Evolutionary conservation across 768 basidiomycete species (phyloP).

Genomic region (Mycena crocata): DNA sequence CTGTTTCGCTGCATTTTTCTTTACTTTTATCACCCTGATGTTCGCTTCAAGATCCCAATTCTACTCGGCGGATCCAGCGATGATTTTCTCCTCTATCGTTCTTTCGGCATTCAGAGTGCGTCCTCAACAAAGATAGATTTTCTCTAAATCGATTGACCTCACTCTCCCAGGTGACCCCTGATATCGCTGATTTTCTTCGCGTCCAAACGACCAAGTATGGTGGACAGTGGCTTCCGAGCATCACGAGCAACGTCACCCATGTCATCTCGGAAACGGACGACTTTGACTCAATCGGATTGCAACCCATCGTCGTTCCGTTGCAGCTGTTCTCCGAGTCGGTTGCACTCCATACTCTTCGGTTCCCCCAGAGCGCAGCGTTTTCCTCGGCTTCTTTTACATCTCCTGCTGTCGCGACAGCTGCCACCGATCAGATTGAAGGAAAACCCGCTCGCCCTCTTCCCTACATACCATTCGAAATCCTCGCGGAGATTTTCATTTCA

Average conservation of each 20-base stretch:
- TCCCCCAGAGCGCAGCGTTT: neutral
- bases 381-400: no score
- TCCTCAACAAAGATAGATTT: neutral
- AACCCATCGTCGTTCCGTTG: neutral
- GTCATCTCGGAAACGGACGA: neutral
- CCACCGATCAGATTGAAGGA: neutral
- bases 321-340: neutral
- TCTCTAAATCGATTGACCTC: neutral
- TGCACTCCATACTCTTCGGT: neutral
- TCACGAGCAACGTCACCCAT: neutral
- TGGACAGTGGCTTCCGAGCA: neutral
- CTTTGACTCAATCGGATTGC: neutral
- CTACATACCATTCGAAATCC: conserved; percentile 3
- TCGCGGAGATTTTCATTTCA: neutral
- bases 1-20: neutral
- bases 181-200: conserved; percentile 1
- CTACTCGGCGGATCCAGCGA: neutral
- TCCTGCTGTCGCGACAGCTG: neutral
- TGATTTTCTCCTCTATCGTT: conserved; percentile 2
- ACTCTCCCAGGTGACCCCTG: neutral
- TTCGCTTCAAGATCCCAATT: neutral
- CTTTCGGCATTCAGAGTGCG: neutral
- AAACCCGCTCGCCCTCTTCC: neutral
- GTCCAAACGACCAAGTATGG: neutral
- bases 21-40: neutral